phyloP scores from a whole-genome alignment of 2,329 filamentous ascomycete genomes.

The Xylariaceae sp. region DNA sequence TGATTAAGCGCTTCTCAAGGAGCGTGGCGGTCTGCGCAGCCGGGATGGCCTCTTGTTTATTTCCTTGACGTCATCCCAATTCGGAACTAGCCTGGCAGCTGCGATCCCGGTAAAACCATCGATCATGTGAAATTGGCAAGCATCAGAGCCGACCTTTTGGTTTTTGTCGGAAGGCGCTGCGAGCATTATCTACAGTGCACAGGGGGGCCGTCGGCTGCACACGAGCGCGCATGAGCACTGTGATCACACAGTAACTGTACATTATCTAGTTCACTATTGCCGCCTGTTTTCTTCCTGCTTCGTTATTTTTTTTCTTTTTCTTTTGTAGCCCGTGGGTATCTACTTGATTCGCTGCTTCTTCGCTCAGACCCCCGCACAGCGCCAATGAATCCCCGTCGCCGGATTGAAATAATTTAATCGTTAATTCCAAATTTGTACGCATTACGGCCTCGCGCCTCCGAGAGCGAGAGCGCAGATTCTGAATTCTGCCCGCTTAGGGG shows the following conservation, averaged over 20 bases:
- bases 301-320: not conserved
- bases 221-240: not conserved
- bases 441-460: not conserved
- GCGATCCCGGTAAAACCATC: slow-evolving; percentile 15
- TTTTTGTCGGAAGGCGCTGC: too few species aligned
- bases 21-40: not conserved
- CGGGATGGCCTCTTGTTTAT: not conserved
- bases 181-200: too few species aligned
- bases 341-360: slow-evolving; percentile 7
- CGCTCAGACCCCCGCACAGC: not conserved
- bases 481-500: not conserved
- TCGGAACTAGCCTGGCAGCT: slow-evolving; percentile 13
- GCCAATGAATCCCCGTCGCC: not conserved
- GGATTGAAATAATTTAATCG: not conserved
- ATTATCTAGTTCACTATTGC: not conserved
- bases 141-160: not conserved
- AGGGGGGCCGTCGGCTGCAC: not conserved
- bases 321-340: not conserved
- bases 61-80: slow-evolving; percentile 20
- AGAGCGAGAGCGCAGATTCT: not conserved
- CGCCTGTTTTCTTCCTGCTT: not conserved
- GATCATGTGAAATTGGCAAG: slow-evolving; percentile 14
- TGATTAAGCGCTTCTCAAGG: too few species aligned
- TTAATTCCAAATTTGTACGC: not conserved
- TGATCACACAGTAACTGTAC: not conserved